phyloP scores from a whole-genome alignment of 2,329 filamentous ascomycete species.

The Monosporascus sp. region DNA sequence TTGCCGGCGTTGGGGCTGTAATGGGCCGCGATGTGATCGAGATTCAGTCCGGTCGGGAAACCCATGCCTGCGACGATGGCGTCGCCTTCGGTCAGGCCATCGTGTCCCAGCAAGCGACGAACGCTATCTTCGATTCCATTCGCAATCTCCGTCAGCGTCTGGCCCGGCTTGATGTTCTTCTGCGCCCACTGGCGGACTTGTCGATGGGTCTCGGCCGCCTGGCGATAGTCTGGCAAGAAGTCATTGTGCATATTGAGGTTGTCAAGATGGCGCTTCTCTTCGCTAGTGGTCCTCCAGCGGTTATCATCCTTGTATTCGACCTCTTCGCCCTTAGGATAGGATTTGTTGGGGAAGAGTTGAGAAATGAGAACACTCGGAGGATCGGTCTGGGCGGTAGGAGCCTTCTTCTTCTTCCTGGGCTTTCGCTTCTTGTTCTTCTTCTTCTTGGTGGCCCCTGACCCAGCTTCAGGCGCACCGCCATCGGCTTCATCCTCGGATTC shows the following conservation, averaged over 20 bases:
- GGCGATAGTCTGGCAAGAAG: slow-evolving; percentile 74
- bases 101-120: slow-evolving; percentile 69
- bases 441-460: slow-evolving; percentile 42
- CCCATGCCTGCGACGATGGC: slow-evolving; percentile 75
- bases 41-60: slow-evolving; percentile 77
- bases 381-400: slow-evolving; percentile 65
- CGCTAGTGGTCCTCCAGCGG: slow-evolving; percentile 70
- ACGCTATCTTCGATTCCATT: slow-evolving; percentile 84
- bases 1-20: slow-evolving; percentile 85
- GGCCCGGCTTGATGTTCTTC: slow-evolving; percentile 74
- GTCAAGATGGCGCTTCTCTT: slow-evolving; percentile 80
- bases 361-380: slow-evolving; percentile 71
- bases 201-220: slow-evolving; percentile 83
- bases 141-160: slow-evolving; percentile 74
- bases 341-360: slow-evolving; percentile 65
- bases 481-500: slow-evolving; percentile 52
- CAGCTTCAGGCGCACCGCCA: slow-evolving; percentile 30
- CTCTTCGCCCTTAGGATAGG: slow-evolving; percentile 74
- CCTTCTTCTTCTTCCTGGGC: slow-evolving; percentile 65
- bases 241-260: slow-evolving; percentile 63
- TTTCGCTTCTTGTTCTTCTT: slow-evolving; percentile 84
- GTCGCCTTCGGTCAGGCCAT: slow-evolving; percentile 73
- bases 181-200: slow-evolving; percentile 82
- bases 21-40: slow-evolving; percentile 83
- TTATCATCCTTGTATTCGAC: slow-evolving; percentile 76